phyloP scores from a whole-genome alignment of 2,329 filamentous ascomycete species.

The Torrubiellomyces zombiae region DNA sequence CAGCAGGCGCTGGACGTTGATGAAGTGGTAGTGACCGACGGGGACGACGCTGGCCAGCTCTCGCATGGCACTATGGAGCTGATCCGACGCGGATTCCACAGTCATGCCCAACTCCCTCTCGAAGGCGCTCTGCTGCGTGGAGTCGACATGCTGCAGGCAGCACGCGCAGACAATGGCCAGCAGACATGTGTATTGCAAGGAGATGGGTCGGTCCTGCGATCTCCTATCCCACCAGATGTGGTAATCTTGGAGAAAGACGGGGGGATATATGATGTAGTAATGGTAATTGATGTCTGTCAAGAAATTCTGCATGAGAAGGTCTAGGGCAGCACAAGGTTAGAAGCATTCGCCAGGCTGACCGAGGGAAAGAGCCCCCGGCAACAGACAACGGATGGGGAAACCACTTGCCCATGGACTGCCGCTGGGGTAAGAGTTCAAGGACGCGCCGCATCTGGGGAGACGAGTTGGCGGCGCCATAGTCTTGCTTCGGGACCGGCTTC shows the following conservation, averaged over 20 bases:
- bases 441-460: slow-evolving; percentile 10
- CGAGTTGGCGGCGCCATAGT: slow-evolving; percentile 7
- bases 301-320: slow-evolving; percentile 13
- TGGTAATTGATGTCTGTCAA: slow-evolving; percentile 15
- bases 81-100: slow-evolving; percentile 9
- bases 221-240: slow-evolving; percentile 14
- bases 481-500: slow-evolving; percentile 5
- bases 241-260: slow-evolving; percentile 13
- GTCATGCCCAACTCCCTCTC: slow-evolving; percentile 7
- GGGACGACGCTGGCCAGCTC: slow-evolving; percentile 12
- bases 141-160: slow-evolving; percentile 12
- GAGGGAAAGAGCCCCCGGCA: no score
- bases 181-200: slow-evolving; percentile 14
- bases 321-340: slow-evolving; percentile 6
- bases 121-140: slow-evolving; percentile 7
- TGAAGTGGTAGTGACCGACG: slow-evolving; percentile 11
- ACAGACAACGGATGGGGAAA: no score
- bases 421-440: slow-evolving; percentile 10
- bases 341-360: no score
- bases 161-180: slow-evolving; percentile 14
- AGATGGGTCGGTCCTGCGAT: slow-evolving; percentile 6
- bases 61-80: slow-evolving; percentile 9
- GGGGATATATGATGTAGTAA: slow-evolving; percentile 17
- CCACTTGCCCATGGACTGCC: slow-evolving; percentile 11
- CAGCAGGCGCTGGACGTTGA: slow-evolving; percentile 13